Conservation (phyloP, 106 monocot genomes). For the Gastrodia elata region DNA sequence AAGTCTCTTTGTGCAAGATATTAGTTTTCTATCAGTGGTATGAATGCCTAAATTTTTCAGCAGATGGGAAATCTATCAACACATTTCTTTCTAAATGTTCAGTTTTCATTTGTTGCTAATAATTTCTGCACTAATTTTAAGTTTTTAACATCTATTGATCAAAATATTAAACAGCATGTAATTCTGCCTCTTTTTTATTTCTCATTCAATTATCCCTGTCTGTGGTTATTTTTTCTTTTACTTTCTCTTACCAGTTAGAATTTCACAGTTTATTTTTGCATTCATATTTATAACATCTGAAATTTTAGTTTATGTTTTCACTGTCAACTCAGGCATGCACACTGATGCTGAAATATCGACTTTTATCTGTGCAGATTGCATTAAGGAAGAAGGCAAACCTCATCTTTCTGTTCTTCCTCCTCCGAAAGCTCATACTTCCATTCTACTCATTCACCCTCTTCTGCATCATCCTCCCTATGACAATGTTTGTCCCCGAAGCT, state of each 20-base stretch:
- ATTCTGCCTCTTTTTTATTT: conserved; percentile 1
- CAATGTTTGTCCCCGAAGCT: conserved; percentile 98
- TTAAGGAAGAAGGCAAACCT: conserved; percentile 89
- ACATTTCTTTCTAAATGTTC: not conserved
- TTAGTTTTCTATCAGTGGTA: too few relatives aligned
- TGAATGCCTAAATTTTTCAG: too few relatives aligned
- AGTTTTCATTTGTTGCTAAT: not conserved
- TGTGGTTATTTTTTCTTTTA: not conserved
- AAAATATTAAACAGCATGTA: too few relatives aligned
- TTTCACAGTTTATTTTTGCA: not conserved
- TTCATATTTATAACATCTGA: not conserved
- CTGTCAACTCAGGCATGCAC: not conserved
- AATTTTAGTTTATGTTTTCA: not conserved
- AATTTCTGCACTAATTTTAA: not conserved
- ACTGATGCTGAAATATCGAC: not conserved
- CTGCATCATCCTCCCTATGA: conserved; percentile 96
- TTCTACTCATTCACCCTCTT: conserved; percentile 99
- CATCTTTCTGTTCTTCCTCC: conserved; percentile 94
- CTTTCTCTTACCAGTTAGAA: not conserved
- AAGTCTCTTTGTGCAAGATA: too few relatives aligned
- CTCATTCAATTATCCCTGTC: not conserved
- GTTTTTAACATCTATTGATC: not conserved
- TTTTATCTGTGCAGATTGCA: conserved; percentile 48
- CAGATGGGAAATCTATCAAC: too few relatives aligned
- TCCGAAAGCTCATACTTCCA: conserved; percentile 83